Base-by-base conservation (phyloP, 139 green algal species). In the Edaphochlamys debaryana region DNA sequence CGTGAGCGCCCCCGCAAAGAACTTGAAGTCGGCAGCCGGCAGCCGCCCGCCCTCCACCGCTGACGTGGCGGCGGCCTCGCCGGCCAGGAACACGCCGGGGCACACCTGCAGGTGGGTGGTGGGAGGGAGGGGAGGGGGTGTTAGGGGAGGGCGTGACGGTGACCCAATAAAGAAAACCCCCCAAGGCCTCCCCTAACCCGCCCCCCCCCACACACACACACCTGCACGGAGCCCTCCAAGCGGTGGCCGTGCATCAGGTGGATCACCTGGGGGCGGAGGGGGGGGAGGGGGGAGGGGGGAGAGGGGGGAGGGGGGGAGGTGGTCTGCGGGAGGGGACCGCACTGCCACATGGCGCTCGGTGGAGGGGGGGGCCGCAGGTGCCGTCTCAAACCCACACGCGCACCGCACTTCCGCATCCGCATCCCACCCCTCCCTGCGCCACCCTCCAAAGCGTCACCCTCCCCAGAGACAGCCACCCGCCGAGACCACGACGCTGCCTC, bases 1-100 rank as follows among this genome's bases (percentile, higher is more conserved):
- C 38, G 87, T 74, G 27, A 87, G 56, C 22, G 71, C 83, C 3
- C 92, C 92, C 17, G 82, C 64, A 42, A 95, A 95, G 84, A 95
- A 96, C 34, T 92, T 89, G 85, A 94, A 95, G 73, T 89, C 82
- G 23, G 29, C 25, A 15, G 80, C 74, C 27, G 42, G 54, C 36
- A 89, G 60, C 32, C 68, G n/a, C 4, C 88, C 90, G 2, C 30
- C 70, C 34, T 38, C 0, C 50, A 93, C 86, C 9, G 71, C 85
- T 30, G 25, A 30, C 0, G 72, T 69, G 48, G 89, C 91, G 22
- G 69, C 85, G 54, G 36, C 50, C 62, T 91, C 77, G 0, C 86
- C 89, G 34, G 86, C 87, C 66, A 86, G 82, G 80, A 82, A 89
- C 32, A 91, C 70, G 25, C 90, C 85, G 4, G 86, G 84, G 0